Base-by-base conservation (phyloP, 495 filamentous ascomycete species). In the Trypethelium eluteriae region DNA sequence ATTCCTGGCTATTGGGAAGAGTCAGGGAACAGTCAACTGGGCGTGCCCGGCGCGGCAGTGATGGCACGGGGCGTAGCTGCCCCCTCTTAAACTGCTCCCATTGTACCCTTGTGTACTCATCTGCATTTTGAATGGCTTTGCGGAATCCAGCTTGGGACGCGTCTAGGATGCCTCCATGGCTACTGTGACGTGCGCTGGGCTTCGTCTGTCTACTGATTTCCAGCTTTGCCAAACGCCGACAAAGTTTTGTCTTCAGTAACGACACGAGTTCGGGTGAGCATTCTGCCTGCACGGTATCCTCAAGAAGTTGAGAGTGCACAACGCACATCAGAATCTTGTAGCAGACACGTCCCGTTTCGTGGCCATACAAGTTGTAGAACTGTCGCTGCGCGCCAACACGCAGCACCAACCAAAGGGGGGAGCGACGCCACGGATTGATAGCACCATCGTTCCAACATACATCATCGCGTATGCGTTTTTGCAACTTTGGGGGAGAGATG, bases 401-500 rank as follows among this genome's bases (percentile, higher is more conserved):
- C 12, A 88, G 72, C 0, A 86, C 76, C 3, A 89, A 81, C 82
- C 83, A 89, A 47, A 79, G 76, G 0, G 86, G 79, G 11, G 72
- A 74, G 41, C 86, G 73, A 34, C 85, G 78, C 86, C 86, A 89
- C 0, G 86, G 85, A 4, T 76, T 73, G 25, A 78, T 68, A 6
- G 77, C 70, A 3, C 56, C 70, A n/a, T 75, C 53, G 41, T 5
- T 41, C 70, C 72, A 70, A 44, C 62, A 73, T 0, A 88, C 81
- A 34, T 86, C 84, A 64, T 89, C 86, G 2, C 81, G 79, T 5
- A 88, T 76, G n/a, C 79, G 77, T 73, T 89, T 89, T 10, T 78
- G 76, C 2, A 85, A 72, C 0, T 76, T 16, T 0, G 75, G 74
- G 0, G 76, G 65, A 53, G 70, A 62, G 2, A 74, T 62, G 2